Base-by-base conservation (phyloP, 1,284 basidiomycete species). In the Heterobasidion irregulare region DNA sequence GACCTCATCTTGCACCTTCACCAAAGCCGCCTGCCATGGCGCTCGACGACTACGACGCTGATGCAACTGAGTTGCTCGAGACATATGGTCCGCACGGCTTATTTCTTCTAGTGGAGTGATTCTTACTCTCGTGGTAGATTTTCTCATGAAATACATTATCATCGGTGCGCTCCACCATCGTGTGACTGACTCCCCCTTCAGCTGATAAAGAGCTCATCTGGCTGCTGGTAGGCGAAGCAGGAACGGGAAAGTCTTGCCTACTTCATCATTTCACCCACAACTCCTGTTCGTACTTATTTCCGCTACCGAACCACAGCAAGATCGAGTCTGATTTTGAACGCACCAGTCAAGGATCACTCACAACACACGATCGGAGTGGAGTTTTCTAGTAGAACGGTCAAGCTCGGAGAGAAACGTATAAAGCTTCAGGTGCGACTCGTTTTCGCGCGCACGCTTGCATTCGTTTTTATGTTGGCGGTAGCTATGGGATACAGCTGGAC, bases 351-450 rank as follows among this genome's bases (percentile, higher is more conserved):
- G 73, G 90, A 94, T 64, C 89, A 96, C 66, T 94, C 94, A 0
- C 89, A 95, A 70, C 96, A 99, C 69, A 99, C 96, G 12, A 98
- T 99, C 59, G 96, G 95, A 10, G 94, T 97, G 36, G 94, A 96
- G 66, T 96, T 97, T 68, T 93, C 92, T 8, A 94, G 91, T 68
- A 77, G 92, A 58, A 92, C 92, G 1, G 81, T 97, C 53, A 86
- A 86, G 63, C 79, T 97, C 48, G 94, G 91, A 57, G 93, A 95
- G 76, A 92, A 94, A 73, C 83, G 87, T 63, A 93, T 97, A 61
- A 98, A 98, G 70, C 78, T 98, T 38, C 94, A 96, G 81, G 93
- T 93, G 59, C 60, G 80, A 64, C 10, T 54, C 6, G 36, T 53
- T 38, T 45, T 6, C 47, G n/a, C 19, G 52, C 52, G 19, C 36